A percentile compares a stretch with the other conserved stretches of the same genome.
Evolutionary conservation across 495 filamentous ascomycete species (phyloP).

Genomic region (Penicillium paradoxum): DNA sequence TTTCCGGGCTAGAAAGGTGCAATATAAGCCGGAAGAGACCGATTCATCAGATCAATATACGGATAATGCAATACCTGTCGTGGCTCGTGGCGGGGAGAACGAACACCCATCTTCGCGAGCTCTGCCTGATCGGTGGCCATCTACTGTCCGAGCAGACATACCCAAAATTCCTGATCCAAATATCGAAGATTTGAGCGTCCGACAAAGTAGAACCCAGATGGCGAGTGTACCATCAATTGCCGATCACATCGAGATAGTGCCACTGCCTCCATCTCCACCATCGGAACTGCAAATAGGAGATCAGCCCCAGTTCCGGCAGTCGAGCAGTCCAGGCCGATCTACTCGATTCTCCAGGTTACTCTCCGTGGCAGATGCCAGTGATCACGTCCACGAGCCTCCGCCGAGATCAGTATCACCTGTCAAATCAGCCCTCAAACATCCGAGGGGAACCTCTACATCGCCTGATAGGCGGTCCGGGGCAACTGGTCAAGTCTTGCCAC

Average conservation of each 20-base stretch:
- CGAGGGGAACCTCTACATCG: slow-evolving; percentile 49
- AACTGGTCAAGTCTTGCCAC: slow-evolving; percentile 25
- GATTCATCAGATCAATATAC: slow-evolving; percentile 1
- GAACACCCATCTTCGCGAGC: slow-evolving; percentile 17
- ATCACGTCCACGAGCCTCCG: slow-evolving; percentile 66
- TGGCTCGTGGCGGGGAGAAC: neutral
- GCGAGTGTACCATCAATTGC: slow-evolving; percentile 12
- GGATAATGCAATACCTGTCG: neutral
- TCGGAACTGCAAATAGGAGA: slow-evolving; percentile 5
- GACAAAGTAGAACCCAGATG: slow-evolving; percentile 4
- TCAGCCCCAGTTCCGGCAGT: slow-evolving; percentile 28
- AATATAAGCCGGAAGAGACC: slow-evolving; percentile 1
- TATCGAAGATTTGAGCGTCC: neutral
- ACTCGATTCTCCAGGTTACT: slow-evolving; percentile 66
- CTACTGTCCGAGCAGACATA: slow-evolving; percentile 56
- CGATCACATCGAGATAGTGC: slow-evolving; percentile 12
- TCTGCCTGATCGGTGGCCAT: slow-evolving; percentile 51
- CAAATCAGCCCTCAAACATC: slow-evolving; percentile 79
- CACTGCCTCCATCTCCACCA: slow-evolving; percentile 10
- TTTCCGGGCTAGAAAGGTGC: neutral
- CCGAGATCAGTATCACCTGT: slow-evolving; percentile 76
- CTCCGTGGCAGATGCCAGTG: slow-evolving; percentile 44
- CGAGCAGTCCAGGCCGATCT: slow-evolving; percentile 60
- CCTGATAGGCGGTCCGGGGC: slow-evolving; percentile 31
- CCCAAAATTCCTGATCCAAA: slow-evolving; percentile 30